phyloP scores from a whole-genome alignment of 306 rosid genomes.

The Citrullus amarus region DNA sequence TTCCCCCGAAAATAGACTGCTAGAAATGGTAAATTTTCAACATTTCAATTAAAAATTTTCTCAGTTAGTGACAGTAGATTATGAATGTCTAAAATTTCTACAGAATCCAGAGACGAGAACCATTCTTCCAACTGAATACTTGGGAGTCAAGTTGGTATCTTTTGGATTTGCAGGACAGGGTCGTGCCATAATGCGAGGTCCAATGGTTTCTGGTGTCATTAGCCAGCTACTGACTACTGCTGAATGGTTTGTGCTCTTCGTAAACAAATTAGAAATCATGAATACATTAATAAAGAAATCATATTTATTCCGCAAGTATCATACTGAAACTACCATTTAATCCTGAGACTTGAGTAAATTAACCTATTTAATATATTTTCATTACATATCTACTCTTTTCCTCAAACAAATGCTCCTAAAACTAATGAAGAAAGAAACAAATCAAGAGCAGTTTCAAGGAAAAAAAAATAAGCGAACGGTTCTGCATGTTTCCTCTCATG shows the following conservation, averaged over 20 bases:
- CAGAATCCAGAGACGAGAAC: constrained; percentile 77
- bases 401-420: neutral
- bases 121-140: constrained; percentile 86
- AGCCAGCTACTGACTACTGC: constrained; percentile 85
- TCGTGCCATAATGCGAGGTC: constrained; percentile 97
- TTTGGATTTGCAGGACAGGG: constrained; percentile 98
- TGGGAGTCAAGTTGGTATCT: constrained; percentile 91
- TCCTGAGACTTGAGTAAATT: neutral
- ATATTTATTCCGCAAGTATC: neutral
- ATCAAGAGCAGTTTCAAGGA: neutral
- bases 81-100: constrained; percentile 18
- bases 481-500: constrained; percentile 11
- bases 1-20: constrained; percentile 77
- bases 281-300: neutral
- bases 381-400: neutral
- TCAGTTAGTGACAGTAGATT: constrained; percentile 13
- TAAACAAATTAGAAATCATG: constrained; percentile 1
- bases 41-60: constrained; percentile 3
- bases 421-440: neutral
- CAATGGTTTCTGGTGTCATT: constrained; percentile 98
- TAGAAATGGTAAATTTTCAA: constrained; percentile 58
- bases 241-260: constrained; percentile 50
- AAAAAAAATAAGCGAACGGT: neutral
- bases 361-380: neutral
- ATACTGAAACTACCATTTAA: neutral